These are phyloP conservation scores for Mycena olivaceomarginata DNA, from an alignment of 768 basidiomycete species.

Conservation along the genomic window DNA sequence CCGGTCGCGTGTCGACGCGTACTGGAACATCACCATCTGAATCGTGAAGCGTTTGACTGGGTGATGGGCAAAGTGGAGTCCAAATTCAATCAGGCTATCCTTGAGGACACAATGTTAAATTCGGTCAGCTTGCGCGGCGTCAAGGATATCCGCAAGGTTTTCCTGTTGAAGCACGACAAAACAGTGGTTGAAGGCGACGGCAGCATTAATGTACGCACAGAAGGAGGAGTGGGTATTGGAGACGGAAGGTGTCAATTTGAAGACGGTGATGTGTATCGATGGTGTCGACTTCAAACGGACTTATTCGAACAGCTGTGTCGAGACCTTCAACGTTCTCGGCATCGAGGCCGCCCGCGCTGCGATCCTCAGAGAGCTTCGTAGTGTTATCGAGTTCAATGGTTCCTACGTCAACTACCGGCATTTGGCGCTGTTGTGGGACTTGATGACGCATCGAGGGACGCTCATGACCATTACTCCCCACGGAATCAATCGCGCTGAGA, in stretches of 20 bases:
- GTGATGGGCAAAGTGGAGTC: no score
- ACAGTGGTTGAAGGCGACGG: constrained; percentile 80
- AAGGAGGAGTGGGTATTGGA: constrained; percentile 97
- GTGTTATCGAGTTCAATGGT: constrained; percentile 78
- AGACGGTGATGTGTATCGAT: constrained; percentile 20
- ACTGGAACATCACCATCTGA: no score
- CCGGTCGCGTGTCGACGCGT: no score
- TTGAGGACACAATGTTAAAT: no score
- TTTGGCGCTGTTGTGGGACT: constrained; percentile 95
- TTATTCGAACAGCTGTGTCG: no score
- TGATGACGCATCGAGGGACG: constrained; percentile 96
- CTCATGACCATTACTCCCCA: constrained; percentile 88
- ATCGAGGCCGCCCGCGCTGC: no score
- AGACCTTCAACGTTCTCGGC: no score
- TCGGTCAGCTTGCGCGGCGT: constrained; percentile 97
- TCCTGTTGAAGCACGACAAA: constrained; percentile 90
- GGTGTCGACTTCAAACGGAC: no score
- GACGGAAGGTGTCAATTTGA: constrained; percentile 86
- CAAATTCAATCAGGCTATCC: no score
- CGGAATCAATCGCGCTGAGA: constrained; percentile 86
- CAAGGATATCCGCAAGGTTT: constrained; percentile 82
- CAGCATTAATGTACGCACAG: constrained; percentile 73
- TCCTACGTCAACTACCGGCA: constrained; percentile 99
- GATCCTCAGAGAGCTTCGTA: no score
- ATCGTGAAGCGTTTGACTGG: no score